Evolutionary conservation across 2,329 filamentous ascomycete species (phyloP).

Genomic region (Clonostachys rosea): DNA sequence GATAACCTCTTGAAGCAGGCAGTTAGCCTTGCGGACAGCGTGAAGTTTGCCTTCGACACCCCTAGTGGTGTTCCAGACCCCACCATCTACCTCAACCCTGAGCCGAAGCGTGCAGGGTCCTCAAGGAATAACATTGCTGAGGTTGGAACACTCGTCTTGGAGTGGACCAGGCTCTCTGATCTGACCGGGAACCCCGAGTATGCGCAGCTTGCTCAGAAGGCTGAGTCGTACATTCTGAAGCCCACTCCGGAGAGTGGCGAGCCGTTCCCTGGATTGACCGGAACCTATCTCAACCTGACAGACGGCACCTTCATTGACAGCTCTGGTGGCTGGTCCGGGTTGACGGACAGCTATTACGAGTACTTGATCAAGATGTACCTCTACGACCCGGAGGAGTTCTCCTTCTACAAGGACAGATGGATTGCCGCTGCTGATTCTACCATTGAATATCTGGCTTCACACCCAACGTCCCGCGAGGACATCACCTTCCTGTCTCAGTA

Average conservation of each 20-base stretch:
- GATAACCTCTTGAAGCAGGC: constrained; percentile 63
- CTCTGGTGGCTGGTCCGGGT: constrained; percentile 71
- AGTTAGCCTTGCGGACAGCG: constrained; percentile 61
- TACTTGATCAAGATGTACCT: constrained; percentile 90
- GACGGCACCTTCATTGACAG: constrained; percentile 65
- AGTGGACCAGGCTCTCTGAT: constrained; percentile 80
- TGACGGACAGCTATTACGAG: constrained; percentile 80
- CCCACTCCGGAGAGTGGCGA: constrained; percentile 48
- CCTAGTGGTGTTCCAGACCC: constrained; percentile 72
- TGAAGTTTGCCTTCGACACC: constrained; percentile 77
- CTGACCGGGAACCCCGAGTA: constrained; percentile 66
- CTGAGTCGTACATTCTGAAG: constrained; percentile 63
- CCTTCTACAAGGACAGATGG: constrained; percentile 69
- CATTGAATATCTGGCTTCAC: constrained; percentile 65
- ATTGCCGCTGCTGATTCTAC: constrained; percentile 69
- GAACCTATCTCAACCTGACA: constrained; percentile 58
- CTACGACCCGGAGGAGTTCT: constrained; percentile 65
- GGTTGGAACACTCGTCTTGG: constrained; percentile 72
- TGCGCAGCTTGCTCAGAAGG: constrained; percentile 59
- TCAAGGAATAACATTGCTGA: constrained; percentile 69
- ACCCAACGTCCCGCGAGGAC: constrained; percentile 62
- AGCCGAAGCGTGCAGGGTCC: constrained; percentile 39
- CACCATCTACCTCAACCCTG: constrained; percentile 53
- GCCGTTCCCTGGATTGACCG: constrained; percentile 74
- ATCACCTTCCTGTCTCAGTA: constrained; percentile 67